A percentile compares a stretch with the other conserved stretches of the same genome.
Conservation (phyloP, 352 stramenopile genomes). For the Aphanomyces astaci region DNA sequence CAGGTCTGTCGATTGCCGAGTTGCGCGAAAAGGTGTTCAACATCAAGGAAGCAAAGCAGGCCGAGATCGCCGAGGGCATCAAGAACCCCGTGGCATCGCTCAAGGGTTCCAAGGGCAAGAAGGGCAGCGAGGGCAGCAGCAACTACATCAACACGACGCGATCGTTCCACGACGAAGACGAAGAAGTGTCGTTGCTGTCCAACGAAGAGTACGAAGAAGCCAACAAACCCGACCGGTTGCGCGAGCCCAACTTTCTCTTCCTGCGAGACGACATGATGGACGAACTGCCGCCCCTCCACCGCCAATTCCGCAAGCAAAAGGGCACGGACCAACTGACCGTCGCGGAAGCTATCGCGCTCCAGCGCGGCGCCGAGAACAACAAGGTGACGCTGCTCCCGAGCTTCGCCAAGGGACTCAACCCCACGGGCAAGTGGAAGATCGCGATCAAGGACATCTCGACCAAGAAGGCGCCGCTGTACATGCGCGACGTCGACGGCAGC, state of each 20-base stretch:
- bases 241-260: slow-evolving; percentile 83
- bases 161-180: slow-evolving; percentile 38
- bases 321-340: slow-evolving; percentile 72
- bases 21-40: slow-evolving; percentile 39
- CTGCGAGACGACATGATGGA: slow-evolving; percentile 70
- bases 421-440: slow-evolving; percentile 59
- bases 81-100: slow-evolving; percentile 52
- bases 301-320: slow-evolving; percentile 72
- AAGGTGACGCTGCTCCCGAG: slow-evolving; percentile 60
- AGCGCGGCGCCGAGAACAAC: slow-evolving; percentile 65
- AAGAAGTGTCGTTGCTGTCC: slow-evolving; percentile 31
- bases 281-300: slow-evolving; percentile 63
- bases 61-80: slow-evolving; percentile 43
- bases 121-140: slow-evolving; percentile 17
- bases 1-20: slow-evolving; percentile 44
- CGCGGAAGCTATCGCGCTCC: slow-evolving; percentile 65
- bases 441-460: slow-evolving; percentile 77
- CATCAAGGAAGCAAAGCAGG: slow-evolving; percentile 46
- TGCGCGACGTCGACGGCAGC: slow-evolving; percentile 45
- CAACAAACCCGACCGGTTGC: slow-evolving; percentile 57
- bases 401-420: slow-evolving; percentile 56
- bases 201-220: slow-evolving; percentile 47
- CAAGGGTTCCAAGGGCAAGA: slow-evolving; percentile 28
- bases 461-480: slow-evolving; percentile 65
- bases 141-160: neutral